A percentile compares a stretch with the other conserved stretches of the same genome.
Evolutionary conservation across 805 yeast species (phyloP).

Genomic region (Pichia rugopelliculosa): DNA sequence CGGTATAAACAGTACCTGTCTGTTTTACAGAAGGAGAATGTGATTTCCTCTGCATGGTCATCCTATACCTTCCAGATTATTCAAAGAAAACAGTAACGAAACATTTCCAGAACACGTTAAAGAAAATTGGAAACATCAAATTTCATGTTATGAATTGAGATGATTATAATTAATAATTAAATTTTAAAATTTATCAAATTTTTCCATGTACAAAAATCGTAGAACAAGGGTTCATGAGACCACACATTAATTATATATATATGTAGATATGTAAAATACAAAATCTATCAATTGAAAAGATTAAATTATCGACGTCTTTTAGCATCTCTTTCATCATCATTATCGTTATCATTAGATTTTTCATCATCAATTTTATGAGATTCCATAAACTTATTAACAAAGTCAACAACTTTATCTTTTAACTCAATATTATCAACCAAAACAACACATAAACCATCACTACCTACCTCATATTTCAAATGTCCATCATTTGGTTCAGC

Average conservation of each 20-base stretch:
- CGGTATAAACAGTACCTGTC: slow-evolving; percentile 1
- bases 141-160: background rate
- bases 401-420: slow-evolving; percentile 32
- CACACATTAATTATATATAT: background rate
- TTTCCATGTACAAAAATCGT: too few species aligned
- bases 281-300: background rate
- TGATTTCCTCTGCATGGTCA: slow-evolving; percentile 7
- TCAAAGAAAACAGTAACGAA: background rate
- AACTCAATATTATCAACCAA: slow-evolving; percentile 39
- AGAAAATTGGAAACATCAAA: background rate
- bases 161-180: too few species aligned
- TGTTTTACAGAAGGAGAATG: slow-evolving; percentile 1
- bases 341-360: slow-evolving; percentile 3
- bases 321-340: slow-evolving; percentile 11
- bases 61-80: background rate
- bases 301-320: slow-evolving; percentile 7
- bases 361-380: background rate
- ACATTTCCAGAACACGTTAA: background rate
- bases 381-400: slow-evolving; percentile 31
- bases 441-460: slow-evolving; percentile 52
- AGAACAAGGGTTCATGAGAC: too few species aligned
- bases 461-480: slow-evolving; percentile 53
- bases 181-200: too few species aligned
- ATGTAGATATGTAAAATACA: background rate
- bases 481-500: slow-evolving; percentile 49